phyloP scores from a whole-genome alignment of 331 rosid species.

The Rosa hybrid region DNA sequence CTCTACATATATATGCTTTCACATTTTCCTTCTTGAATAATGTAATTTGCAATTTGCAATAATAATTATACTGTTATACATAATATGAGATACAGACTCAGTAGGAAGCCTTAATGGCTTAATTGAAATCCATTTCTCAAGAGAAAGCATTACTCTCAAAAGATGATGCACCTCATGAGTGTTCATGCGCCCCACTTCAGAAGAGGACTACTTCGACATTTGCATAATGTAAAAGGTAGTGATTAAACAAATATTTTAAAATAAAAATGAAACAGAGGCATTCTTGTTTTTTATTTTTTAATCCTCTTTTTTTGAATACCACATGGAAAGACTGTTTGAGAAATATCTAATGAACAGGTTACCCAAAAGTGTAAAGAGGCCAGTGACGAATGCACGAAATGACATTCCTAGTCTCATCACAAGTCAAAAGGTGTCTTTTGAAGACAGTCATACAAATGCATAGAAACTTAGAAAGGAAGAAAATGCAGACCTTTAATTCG shows the following conservation, averaged over 20 bases:
- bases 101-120: not conserved
- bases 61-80: not conserved
- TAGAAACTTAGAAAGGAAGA: not conserved
- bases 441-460: not conserved
- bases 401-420: not conserved
- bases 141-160: not conserved
- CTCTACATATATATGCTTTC: not conserved
- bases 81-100: not conserved
- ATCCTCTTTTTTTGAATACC: not conserved
- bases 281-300: not conserved
- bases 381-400: not conserved
- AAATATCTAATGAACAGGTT: not conserved
- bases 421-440: not conserved
- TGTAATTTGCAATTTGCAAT: not conserved
- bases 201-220: not conserved
- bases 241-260: not conserved
- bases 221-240: not conserved
- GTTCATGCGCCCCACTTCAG: not conserved
- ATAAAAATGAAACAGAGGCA: not conserved
- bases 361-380: not conserved
- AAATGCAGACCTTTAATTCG: slow-evolving; percentile 80
- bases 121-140: not conserved
- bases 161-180: not conserved
- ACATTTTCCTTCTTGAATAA: not conserved
- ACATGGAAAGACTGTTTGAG: not conserved